Percentiles rank a stretch among this genome's conserved stretches.
These are phyloP conservation scores for Stereum hirsutum DNA, from an alignment of 1,284 basidiomycete genomes.

Conservation along the genomic window DNA sequence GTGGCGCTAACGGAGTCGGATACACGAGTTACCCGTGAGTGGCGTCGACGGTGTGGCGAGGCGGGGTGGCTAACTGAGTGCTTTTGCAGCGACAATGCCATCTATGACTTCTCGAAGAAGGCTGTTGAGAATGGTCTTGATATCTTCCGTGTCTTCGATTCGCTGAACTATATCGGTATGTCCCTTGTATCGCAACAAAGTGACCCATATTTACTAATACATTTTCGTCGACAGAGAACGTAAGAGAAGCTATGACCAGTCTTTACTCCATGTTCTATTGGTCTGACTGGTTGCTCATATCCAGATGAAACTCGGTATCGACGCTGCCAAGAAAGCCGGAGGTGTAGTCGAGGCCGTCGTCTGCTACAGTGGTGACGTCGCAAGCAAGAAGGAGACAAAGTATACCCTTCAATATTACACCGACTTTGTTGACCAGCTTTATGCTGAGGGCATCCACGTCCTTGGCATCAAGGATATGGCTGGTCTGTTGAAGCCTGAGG, in stretches of 20 bases:
- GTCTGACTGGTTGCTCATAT: constrained; percentile 4
- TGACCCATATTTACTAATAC: not conserved
- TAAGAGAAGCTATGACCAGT: constrained; percentile 17
- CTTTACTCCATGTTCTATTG: not conserved
- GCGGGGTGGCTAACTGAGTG: too few relatives aligned
- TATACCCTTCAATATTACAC: constrained; percentile 99
- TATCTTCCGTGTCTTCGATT: constrained; percentile 99
- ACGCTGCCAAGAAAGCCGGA: constrained; percentile 99
- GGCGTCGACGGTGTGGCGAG: too few relatives aligned
- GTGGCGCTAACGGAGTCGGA: constrained; percentile 98
- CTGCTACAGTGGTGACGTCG: constrained; percentile 98
- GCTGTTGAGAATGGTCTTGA: constrained; percentile 99
- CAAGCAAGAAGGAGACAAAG: constrained; percentile 92
- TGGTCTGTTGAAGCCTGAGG: constrained; percentile 91
- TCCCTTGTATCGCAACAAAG: constrained; percentile 11
- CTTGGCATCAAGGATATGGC: constrained; percentile 99
- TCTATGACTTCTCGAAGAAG: constrained; percentile 98
- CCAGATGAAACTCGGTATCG: constrained; percentile 92
- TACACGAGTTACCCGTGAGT: constrained; percentile 97
- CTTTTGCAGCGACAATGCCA: constrained; percentile 83
- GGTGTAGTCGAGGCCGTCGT: constrained; percentile 97
- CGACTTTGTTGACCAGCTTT: constrained; percentile 91
- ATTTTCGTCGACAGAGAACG: constrained; percentile 43
- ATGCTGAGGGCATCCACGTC: constrained; percentile 94
- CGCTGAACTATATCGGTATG: constrained; percentile 93